Base-by-base conservation (phyloP, 2,329 filamentous ascomycete species). In the Teratosphaeria viscida region DNA sequence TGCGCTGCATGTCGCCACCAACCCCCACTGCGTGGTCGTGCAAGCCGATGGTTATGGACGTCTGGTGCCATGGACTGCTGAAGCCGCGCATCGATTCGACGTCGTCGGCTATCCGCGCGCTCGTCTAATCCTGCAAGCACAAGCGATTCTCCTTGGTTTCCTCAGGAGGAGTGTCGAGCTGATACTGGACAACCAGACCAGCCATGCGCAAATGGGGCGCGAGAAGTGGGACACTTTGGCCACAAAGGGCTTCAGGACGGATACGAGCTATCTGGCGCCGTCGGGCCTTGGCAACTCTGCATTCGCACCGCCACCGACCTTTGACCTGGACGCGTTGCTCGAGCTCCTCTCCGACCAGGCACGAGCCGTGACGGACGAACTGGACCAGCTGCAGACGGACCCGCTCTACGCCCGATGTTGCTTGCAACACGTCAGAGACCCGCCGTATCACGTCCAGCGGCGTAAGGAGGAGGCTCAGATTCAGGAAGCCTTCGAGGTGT, bases 351-450 rank as follows among this genome's bases (percentile, higher is more conserved):
- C 60, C 26, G 43, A 60, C 0, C 55, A 65, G n/a, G 47, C 65
- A 5, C 56, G 63, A 2, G 64, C 64, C 11, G 64, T 61, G 2
- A 53, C 49, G 0, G 66, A 71, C 54, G 64, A 68, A n/a, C 54
- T 69, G 1, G 65, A 61, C 60, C 59, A 67, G 1, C 37, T 69
- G 2, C 69, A 71, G 57, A 70, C 64, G 0, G 68, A 66, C 53
- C 57, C 63, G 8, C 37, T 27, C 1, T 64, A 61, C 32, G 19
- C 19, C 23, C 43, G 43, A 14, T 32, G 11, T 14, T 29, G 43
- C 26, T 8, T 23, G n/a, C 27, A 19, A 16, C 19, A 26, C 8
- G 19, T 47, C 12, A 14, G 8, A 12, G 53, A 27, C 12, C 34
- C 37, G 37, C 37, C 10, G 26, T 34, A 39, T 7, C 6, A 34